Percentiles rank a stretch among this genome's conserved stretches.
Evolutionary conservation across 495 filamentous ascomycete species (phyloP).

Genomic region (Daldinia concentrica): DNA sequence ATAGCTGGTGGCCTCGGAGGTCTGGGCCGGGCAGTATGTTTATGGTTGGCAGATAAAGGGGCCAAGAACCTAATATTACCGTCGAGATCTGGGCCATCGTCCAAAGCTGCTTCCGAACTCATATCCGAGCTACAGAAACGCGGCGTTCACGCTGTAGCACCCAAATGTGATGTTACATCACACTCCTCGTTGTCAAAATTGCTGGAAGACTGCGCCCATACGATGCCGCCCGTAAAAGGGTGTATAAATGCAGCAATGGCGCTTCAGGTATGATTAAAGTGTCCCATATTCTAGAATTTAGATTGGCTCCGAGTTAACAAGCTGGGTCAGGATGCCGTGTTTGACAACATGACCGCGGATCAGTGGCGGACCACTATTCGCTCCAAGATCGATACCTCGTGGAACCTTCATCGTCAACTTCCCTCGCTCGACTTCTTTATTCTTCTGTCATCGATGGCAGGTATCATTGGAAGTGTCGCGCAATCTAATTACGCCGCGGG

Average conservation of each 20-base stretch:
- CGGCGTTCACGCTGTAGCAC: constrained; percentile 33
- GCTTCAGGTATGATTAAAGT: constrained; percentile 26
- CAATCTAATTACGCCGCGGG: background rate
- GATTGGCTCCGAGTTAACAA: background rate
- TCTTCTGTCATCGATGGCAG: background rate
- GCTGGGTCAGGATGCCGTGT: background rate
- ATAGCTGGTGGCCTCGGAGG: constrained; percentile 41
- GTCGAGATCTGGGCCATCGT: constrained; percentile 25
- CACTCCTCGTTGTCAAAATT: constrained; percentile 5
- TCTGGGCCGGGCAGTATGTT: constrained; percentile 24
- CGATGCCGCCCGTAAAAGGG: constrained; percentile 60
- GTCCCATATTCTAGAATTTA: background rate
- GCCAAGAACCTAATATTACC: constrained; percentile 34
- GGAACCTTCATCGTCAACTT: background rate
- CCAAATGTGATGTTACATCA: constrained; percentile 50
- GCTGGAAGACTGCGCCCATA: constrained; percentile 16
- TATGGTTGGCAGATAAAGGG: constrained; percentile 28
- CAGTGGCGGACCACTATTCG: background rate
- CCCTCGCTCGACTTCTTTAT: background rate
- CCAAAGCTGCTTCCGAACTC: constrained; percentile 18
- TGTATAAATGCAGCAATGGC: constrained; percentile 57
- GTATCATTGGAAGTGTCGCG: background rate
- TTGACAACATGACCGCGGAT: background rate
- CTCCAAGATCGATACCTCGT: background rate
- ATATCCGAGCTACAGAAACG: constrained; percentile 24